Percentiles rank a stretch among this genome's conserved stretches.
phyloP scores from a whole-genome alignment of 331 rosid genomes.

The Malus hybrid region DNA sequence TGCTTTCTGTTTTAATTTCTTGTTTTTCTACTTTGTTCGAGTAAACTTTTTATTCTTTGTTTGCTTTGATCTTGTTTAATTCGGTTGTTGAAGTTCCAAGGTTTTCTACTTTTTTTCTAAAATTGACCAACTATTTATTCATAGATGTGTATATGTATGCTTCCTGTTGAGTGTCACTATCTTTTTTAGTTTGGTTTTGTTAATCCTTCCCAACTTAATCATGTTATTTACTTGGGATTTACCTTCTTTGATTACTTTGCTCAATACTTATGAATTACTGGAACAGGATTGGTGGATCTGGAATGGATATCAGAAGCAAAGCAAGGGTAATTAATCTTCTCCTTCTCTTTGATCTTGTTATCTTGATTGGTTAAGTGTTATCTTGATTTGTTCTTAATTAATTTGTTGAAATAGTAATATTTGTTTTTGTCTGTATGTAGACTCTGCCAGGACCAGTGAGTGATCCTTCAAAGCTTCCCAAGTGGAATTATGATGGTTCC shows the following conservation, averaged over 20 bases:
- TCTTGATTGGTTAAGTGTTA: background rate
- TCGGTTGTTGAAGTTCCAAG: background rate
- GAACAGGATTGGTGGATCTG: slow-evolving; percentile 92
- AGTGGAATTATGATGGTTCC: slow-evolving; percentile 95
- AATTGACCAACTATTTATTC: background rate
- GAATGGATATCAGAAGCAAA: slow-evolving; percentile 83
- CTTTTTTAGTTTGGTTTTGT: background rate
- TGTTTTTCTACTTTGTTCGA: background rate
- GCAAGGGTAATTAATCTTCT: slow-evolving; percentile 57
- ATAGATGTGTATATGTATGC: too few species aligned
- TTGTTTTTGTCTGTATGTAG: slow-evolving; percentile 35
- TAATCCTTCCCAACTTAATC: background rate
- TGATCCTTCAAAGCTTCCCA: slow-evolving; percentile 77
- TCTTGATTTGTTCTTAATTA: background rate
- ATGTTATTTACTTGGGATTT: background rate
- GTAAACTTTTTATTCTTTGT: too few species aligned
- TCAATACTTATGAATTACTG: slow-evolving; percentile 1
- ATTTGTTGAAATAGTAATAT: background rate
- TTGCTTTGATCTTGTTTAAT: background rate
- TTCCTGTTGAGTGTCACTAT: background rate
- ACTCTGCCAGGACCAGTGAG: slow-evolving; percentile 64
- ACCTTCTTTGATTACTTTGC: slow-evolving; percentile 1
- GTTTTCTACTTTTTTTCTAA: background rate
- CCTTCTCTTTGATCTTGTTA: background rate
- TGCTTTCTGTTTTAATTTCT: background rate